A percentile compares a stretch with the other conserved stretches of the same genome.
These are phyloP conservation scores for Amphichorda felina DNA, from an alignment of 2,329 filamentous ascomycete genomes.

Conservation along the genomic window DNA sequence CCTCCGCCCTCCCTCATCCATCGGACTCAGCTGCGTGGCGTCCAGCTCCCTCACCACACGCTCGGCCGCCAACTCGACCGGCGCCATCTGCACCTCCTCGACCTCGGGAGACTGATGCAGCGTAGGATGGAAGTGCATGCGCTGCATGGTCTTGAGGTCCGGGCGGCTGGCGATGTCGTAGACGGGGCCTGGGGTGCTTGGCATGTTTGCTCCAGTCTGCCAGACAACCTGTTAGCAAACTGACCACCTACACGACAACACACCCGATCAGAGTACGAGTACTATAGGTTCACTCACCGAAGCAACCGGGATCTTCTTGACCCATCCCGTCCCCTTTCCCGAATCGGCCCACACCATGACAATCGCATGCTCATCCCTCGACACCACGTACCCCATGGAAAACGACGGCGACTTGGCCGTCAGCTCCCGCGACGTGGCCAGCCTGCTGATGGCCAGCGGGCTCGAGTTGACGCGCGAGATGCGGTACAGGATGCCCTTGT, in stretches of 20 bases:
- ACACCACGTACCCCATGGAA: constrained; percentile 22
- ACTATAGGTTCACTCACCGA: constrained; percentile 3
- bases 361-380: constrained; percentile 21
- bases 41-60: constrained; percentile 1
- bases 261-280: not conserved
- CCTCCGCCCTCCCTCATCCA: not conserved
- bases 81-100: not conserved
- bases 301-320: constrained; percentile 15
- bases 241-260: no score
- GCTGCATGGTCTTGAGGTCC: not conserved
- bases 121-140: not conserved
- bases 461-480: constrained; percentile 23
- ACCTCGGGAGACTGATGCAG: not conserved
- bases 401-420: constrained; percentile 23
- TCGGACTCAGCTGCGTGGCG: not conserved
- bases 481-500: constrained; percentile 25
- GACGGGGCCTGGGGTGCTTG: not conserved
- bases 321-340: constrained; percentile 16
- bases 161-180: not conserved
- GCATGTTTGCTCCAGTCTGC: not conserved
- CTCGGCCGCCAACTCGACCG: constrained; percentile 2
- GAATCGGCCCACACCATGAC: constrained; percentile 26
- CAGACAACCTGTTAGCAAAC: no score
- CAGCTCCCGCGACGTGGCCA: constrained; percentile 22
- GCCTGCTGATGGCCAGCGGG: constrained; percentile 21